These are phyloP conservation scores for Trametes sp. DNA, from an alignment of 1,284 basidiomycete genomes.

Conservation along the genomic window DNA sequence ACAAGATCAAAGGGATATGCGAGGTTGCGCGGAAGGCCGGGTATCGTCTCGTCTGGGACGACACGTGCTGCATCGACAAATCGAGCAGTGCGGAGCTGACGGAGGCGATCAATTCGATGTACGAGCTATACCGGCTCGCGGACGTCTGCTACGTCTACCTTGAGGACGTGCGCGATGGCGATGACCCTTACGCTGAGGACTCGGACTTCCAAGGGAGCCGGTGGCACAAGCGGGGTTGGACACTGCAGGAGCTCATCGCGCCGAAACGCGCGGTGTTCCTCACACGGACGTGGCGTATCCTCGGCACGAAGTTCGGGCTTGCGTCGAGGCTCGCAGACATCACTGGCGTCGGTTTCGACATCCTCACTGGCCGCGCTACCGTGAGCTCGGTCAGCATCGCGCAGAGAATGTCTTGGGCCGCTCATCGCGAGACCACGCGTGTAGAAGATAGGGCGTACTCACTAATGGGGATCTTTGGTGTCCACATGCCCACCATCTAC, in stretches of 20 bases:
- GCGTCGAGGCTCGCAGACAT: background rate
- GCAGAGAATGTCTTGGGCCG: background rate
- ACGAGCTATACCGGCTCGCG: background rate
- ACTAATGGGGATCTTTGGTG: background rate
- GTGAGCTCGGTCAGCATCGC: background rate
- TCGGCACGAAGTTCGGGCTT: background rate
- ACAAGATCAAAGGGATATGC: background rate
- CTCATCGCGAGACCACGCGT: background rate
- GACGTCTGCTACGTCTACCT: constrained; percentile 1
- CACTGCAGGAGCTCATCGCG: background rate
- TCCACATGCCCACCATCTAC: background rate
- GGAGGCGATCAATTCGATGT: constrained; percentile 1
- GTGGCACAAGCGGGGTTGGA: background rate
- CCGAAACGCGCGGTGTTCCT: background rate
- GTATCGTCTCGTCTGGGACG: constrained; percentile 1
- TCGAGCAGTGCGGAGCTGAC: background rate
- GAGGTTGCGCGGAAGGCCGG: background rate
- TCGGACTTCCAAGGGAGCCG: background rate
- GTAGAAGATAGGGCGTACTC: background rate
- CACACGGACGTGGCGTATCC: background rate
- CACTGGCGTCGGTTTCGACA: background rate
- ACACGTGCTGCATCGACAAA: constrained; percentile 3
- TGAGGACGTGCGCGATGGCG: background rate
- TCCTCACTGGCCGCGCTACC: background rate
- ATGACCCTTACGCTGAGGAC: background rate